Evolutionary conservation across 441 rosid species (phyloP).

Genomic region (Euphorbia schlechtendalii): DNA sequence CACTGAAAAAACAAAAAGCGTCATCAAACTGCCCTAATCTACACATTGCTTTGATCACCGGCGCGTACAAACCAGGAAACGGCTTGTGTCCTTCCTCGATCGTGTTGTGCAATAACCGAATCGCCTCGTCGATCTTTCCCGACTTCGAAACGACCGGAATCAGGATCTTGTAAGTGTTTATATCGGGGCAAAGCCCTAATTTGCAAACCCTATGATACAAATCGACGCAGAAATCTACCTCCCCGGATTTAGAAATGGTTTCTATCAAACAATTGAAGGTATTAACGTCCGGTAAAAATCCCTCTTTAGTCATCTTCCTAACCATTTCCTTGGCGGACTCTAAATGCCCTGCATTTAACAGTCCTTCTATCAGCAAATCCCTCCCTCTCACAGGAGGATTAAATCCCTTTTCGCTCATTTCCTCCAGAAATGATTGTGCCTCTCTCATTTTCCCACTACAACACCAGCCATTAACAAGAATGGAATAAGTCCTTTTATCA

Average conservation of each 20-base stretch:
- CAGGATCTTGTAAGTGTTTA: conserved; percentile 61
- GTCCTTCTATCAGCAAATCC: conserved; percentile 75
- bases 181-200: conserved; percentile 62
- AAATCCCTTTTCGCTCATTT: conserved; percentile 78
- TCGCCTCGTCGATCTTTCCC: conserved; percentile 76
- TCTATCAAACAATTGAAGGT: conserved; percentile 64
- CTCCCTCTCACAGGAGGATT: conserved; percentile 83
- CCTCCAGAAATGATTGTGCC: conserved; percentile 69
- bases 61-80: conserved; percentile 86
- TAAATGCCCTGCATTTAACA: conserved; percentile 64
- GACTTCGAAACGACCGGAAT: conserved; percentile 78
- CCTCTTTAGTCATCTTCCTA: conserved; percentile 63
- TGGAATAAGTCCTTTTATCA: conserved; percentile 50
- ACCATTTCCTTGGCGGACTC: conserved; percentile 83
- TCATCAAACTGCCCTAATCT: conserved; percentile 77
- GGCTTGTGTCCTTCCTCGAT: conserved; percentile 85
- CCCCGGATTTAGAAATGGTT: conserved; percentile 54
- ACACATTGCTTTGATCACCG: conserved; percentile 68
- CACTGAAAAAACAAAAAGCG: conserved; percentile 74
- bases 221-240: conserved; percentile 62
- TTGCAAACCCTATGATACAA: conserved; percentile 58
- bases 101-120: conserved; percentile 47
- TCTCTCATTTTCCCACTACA: conserved; percentile 72
- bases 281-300: conserved; percentile 48
- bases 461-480: conserved; percentile 81